Conservation (phyloP, 139 green algal species). For the Coelastrella sp. region DNA sequence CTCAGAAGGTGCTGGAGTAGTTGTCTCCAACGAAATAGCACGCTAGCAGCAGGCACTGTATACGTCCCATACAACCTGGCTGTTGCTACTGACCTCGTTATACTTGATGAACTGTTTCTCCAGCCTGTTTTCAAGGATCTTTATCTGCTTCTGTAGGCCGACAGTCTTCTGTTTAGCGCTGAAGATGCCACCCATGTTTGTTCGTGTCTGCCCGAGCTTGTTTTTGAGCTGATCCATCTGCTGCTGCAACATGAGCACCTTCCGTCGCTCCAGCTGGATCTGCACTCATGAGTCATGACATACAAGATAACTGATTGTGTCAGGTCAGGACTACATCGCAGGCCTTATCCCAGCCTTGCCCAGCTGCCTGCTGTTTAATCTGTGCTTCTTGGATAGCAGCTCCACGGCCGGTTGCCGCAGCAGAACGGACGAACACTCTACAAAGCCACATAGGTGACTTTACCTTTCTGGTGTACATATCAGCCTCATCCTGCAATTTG, state of each 20-base stretch:
- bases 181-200: constrained; percentile 82
- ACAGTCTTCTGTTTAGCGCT: constrained; percentile 67
- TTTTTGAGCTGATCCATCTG: constrained; percentile 45
- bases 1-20: too few relatives aligned
- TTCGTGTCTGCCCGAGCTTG: constrained; percentile 58
- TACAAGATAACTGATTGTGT: too few relatives aligned
- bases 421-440: too few relatives aligned
- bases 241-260: constrained; percentile 63
- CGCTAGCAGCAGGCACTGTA: too few relatives aligned
- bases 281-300: constrained; percentile 30
- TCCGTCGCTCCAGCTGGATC: constrained; percentile 76
- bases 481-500: constrained; percentile 58
- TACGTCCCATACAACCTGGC: too few relatives aligned
- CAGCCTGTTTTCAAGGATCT: constrained; percentile 84
- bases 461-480: constrained; percentile 60
- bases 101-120: constrained; percentile 83
- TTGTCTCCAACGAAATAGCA: too few relatives aligned
- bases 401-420: too few relatives aligned
- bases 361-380: too few relatives aligned
- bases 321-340: too few relatives aligned
- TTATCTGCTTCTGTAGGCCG: constrained; percentile 76
- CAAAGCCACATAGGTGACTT: not conserved
- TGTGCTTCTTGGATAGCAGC: too few relatives aligned
- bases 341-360: too few relatives aligned
- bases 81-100: constrained; percentile 59